phyloP scores from a whole-genome alignment of 352 stramenopile genomes.

The Globisporangium irregulare region DNA sequence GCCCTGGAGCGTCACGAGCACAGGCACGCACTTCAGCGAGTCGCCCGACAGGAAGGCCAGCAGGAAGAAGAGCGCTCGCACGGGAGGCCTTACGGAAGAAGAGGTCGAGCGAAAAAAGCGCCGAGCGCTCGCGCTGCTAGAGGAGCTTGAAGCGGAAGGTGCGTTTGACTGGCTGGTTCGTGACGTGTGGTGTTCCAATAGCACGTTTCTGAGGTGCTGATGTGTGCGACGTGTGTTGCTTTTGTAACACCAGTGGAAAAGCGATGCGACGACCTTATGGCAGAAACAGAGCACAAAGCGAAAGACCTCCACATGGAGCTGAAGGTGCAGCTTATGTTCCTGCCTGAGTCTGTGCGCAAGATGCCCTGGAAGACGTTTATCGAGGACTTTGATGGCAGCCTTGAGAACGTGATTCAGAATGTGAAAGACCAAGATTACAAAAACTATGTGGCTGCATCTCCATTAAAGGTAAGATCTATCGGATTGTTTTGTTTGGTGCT shows the following conservation, averaged over 20 bases:
- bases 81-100: constrained; percentile 13
- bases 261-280: constrained; percentile 50
- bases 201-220: neutral
- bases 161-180: constrained; percentile 4
- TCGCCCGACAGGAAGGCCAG: constrained; percentile 29
- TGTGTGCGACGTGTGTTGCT: neutral
- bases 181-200: neutral
- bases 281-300: constrained; percentile 49
- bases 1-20: constrained; percentile 24
- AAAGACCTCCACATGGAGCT: constrained; percentile 72
- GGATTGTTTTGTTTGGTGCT: neutral
- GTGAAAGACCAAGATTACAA: constrained; percentile 29
- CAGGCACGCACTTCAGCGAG: constrained; percentile 27
- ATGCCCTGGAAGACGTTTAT: constrained; percentile 83
- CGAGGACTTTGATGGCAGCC: constrained; percentile 69
- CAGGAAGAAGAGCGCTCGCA: constrained; percentile 30
- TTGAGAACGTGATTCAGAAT: constrained; percentile 72
- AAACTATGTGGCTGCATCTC: constrained; percentile 39
- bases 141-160: constrained; percentile 68
- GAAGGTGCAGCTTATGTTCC: constrained; percentile 73
- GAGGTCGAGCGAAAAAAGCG: constrained; percentile 41
- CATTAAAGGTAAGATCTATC: constrained; percentile 21
- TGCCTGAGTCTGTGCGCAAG: constrained; percentile 64
- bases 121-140: constrained; percentile 39
- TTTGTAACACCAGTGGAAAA: constrained; percentile 46